These are phyloP conservation scores for Hyaloscypha variabilis DNA, from an alignment of 495 filamentous ascomycete genomes.

Conservation along the genomic window DNA sequence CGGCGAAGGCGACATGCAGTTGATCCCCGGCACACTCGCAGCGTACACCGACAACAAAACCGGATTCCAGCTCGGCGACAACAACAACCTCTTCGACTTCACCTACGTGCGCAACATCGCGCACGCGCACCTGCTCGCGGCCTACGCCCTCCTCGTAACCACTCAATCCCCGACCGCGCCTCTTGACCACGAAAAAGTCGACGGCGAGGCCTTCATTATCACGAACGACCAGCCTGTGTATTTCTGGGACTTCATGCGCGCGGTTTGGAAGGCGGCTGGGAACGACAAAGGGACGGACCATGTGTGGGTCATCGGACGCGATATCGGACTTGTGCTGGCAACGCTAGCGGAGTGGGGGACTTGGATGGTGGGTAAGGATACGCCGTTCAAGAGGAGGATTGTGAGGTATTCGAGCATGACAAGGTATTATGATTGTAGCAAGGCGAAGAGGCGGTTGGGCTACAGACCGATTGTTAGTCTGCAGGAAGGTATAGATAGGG, in stretches of 20 bases:
- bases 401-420: conserved; percentile 83
- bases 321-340: conserved; percentile 66
- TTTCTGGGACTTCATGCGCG: conserved; percentile 92
- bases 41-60: conserved; percentile 67
- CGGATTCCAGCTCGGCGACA: conserved; percentile 82
- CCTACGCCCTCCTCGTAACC: conserved; percentile 69
- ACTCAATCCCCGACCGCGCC: conserved; percentile 56
- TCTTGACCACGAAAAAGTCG: conserved; percentile 77
- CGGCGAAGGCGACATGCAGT: conserved; percentile 81
- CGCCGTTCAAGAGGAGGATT: conserved; percentile 72
- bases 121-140: conserved; percentile 72
- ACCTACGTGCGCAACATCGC: conserved; percentile 81
- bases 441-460: conserved; percentile 77
- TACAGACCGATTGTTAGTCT: conserved; percentile 75
- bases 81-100: conserved; percentile 88
- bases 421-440: conserved; percentile 82
- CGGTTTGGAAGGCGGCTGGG: conserved; percentile 75
- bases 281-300: conserved; percentile 63
- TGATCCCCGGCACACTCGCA: conserved; percentile 63
- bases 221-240: conserved; percentile 91
- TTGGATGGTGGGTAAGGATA: conserved; percentile 68
- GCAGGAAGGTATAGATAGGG: conserved; percentile 72
- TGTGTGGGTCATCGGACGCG: conserved; percentile 69
- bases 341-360: conserved; percentile 69
- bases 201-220: conserved; percentile 94